phyloP scores from a whole-genome alignment of 305 asterid genomes.

The Fraxinus greggii region DNA sequence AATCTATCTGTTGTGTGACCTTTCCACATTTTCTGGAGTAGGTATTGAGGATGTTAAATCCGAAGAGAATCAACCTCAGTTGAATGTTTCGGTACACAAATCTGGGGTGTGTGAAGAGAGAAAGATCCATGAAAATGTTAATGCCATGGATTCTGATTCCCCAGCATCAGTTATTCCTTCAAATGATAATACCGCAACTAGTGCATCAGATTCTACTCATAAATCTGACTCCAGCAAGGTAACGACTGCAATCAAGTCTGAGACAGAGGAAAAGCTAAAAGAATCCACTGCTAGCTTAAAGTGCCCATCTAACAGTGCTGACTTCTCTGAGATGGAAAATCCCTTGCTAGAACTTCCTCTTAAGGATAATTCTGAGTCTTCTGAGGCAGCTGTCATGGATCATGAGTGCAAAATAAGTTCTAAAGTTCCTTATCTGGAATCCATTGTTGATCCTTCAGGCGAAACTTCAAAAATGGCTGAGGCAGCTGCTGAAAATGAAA shows the following conservation, averaged over 20 bases:
- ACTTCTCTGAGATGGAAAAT: constrained; percentile 7
- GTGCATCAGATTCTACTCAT: constrained; percentile 24
- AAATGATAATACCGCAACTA: constrained; percentile 27
- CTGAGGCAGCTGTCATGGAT: neutral
- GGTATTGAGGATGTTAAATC: constrained; percentile 38
- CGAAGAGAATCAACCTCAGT: constrained; percentile 26
- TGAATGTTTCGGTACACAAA: constrained; percentile 37
- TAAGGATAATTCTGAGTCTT: constrained; percentile 18
- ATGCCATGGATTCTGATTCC: neutral
- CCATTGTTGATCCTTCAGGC: constrained; percentile 2
- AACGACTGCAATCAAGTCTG: constrained; percentile 20
- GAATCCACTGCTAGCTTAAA: constrained; percentile 27
- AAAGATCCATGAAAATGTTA: constrained; percentile 7
- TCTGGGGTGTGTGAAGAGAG: constrained; percentile 28
- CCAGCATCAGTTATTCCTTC: constrained; percentile 15
- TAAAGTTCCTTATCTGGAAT: constrained; percentile 12
- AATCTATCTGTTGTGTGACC: constrained; percentile 19
- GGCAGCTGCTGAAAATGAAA: constrained; percentile 24
- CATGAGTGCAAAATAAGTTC: constrained; percentile 17
- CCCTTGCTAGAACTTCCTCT: constrained; percentile 16
- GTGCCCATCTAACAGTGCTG: constrained; percentile 7
- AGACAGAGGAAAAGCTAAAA: constrained; percentile 27
- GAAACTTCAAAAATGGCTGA: constrained; percentile 15
- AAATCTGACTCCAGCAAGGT: constrained; percentile 29
- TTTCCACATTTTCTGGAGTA: constrained; percentile 20